Percentiles rank a stretch among this genome's conserved stretches.
Evolutionary conservation across 1,284 basidiomycete genomes (phyloP).

Genomic region (Gomphus bonarii): DNA sequence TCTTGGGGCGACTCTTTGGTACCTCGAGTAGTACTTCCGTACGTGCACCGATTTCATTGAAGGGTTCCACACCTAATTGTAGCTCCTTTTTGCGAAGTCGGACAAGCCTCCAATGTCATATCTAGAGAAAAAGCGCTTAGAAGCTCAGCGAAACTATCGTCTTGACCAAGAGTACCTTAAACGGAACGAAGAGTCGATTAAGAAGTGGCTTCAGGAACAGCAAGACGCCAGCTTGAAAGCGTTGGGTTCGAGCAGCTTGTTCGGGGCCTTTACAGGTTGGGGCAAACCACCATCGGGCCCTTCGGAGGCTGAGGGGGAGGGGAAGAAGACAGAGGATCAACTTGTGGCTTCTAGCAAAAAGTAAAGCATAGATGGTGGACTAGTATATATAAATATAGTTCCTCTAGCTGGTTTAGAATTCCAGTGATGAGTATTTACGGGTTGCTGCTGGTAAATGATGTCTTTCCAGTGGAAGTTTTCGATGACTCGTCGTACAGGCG

Average conservation of each 20-base stretch:
- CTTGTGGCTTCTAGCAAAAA: not conserved
- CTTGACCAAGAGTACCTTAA: slow-evolving; percentile 86
- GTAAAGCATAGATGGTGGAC: not conserved
- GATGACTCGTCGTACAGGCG: too few relatives aligned
- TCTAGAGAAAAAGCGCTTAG: slow-evolving; percentile 81
- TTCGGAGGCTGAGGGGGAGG: not conserved
- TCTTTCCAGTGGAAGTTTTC: too few relatives aligned
- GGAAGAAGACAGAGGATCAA: not conserved
- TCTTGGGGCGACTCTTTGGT: slow-evolving; percentile 57
- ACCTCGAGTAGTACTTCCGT: not conserved
- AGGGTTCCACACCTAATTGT: slow-evolving; percentile 17
- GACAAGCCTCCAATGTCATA: slow-evolving; percentile 59
- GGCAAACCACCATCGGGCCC: not conserved
- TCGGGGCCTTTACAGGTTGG: slow-evolving; percentile 26
- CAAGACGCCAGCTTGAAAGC: slow-evolving; percentile 64
- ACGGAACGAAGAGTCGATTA: slow-evolving; percentile 75
- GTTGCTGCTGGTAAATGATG: too few relatives aligned
- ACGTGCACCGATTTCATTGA: not conserved
- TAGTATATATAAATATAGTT: not conserved
- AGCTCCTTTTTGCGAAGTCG: slow-evolving; percentile 23
- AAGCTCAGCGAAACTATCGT: slow-evolving; percentile 76
- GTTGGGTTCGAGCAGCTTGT: slow-evolving; percentile 36
- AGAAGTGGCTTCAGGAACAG: slow-evolving; percentile 73
- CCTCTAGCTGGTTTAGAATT: not conserved
- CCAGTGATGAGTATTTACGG: not conserved